Percentiles rank a stretch among this genome's conserved stretches.
Conservation (phyloP, 345 rosid genomes). For the Eucalyptus cladocalyx region DNA sequence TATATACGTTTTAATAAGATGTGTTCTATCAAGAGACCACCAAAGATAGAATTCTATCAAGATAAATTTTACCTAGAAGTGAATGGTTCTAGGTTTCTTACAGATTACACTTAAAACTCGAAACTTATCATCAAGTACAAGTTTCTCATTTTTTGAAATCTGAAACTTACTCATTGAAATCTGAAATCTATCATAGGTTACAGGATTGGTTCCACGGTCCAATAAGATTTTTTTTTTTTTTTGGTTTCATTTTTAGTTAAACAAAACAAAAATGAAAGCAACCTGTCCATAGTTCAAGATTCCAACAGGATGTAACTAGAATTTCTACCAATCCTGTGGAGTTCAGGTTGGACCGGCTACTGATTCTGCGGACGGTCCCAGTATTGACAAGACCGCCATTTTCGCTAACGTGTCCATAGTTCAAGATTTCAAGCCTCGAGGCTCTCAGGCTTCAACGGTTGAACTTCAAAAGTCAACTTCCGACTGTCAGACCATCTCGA, state of each 20-base stretch:
- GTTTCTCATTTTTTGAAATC: no score
- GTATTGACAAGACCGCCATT: background rate
- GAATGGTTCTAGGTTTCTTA: no score
- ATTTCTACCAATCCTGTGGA: background rate
- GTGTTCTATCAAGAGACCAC: background rate
- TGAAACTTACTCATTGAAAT: rapidly evolving
- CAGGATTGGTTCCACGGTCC: rapidly evolving
- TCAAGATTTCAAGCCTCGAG: no score
- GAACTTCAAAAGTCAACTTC: background rate
- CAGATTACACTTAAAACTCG: rapidly evolving
- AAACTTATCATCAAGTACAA: rapidly evolving
- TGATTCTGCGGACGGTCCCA: background rate
- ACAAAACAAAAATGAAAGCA: no score
- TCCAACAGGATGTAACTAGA: no score
- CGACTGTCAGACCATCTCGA: background rate
- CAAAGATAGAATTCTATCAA: background rate
- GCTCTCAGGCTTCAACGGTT: no score
- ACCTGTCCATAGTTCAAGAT: no score
- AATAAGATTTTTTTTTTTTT: no score
- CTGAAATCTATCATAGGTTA: no score
- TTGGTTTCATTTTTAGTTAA: no score
- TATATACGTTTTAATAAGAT: background rate
- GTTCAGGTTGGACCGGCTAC: background rate
- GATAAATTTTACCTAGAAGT: background rate
- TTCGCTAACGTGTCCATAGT: background rate